phyloP scores from a whole-genome alignment of 2,329 filamentous ascomycete genomes.

The Corniculantispora saksenae region DNA sequence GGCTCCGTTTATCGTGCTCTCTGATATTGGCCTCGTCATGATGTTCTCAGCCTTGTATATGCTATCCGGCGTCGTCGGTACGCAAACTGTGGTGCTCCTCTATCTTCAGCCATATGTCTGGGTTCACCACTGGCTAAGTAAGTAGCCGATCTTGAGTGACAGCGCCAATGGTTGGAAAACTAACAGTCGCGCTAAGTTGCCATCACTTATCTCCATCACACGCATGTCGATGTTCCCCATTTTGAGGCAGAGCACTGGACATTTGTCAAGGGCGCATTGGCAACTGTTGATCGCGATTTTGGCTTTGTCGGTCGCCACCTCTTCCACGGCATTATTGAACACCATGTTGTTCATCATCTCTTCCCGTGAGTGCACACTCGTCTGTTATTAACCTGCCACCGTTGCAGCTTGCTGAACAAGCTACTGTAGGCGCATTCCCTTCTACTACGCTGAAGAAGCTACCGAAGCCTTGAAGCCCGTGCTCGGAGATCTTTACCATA shows the following conservation, averaged over 20 bases:
- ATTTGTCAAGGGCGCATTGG: conserved; percentile 61
- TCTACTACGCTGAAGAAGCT: conserved; percentile 62
- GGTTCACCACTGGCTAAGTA: conserved; percentile 71
- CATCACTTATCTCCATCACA: conserved; percentile 74
- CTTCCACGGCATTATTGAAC: conserved; percentile 67
- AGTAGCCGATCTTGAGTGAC: conserved; percentile 28
- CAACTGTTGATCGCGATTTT: conserved; percentile 65
- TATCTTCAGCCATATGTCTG: conserved; percentile 68
- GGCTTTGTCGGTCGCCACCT: conserved; percentile 65
- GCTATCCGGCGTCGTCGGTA: conserved; percentile 54
- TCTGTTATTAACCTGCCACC: no score
- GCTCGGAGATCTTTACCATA: conserved; percentile 56
- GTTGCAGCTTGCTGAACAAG: neutral
- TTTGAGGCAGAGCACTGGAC: conserved; percentile 62
- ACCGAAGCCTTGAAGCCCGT: conserved; percentile 57
- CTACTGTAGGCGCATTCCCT: conserved; percentile 50
- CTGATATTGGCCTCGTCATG: conserved; percentile 60
- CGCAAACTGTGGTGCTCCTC: conserved; percentile 56
- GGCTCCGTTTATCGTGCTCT: conserved; percentile 55
- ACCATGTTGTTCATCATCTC: conserved; percentile 64
- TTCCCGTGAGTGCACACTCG: conserved; percentile 47
- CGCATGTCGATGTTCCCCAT: conserved; percentile 48
- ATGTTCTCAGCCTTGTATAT: conserved; percentile 54
- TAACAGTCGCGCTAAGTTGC: conserved; percentile 50
- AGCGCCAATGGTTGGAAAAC: neutral